phyloP scores from a whole-genome alignment of 495 filamentous ascomycete species.

The Rostrohypoxylon terebratum region DNA sequence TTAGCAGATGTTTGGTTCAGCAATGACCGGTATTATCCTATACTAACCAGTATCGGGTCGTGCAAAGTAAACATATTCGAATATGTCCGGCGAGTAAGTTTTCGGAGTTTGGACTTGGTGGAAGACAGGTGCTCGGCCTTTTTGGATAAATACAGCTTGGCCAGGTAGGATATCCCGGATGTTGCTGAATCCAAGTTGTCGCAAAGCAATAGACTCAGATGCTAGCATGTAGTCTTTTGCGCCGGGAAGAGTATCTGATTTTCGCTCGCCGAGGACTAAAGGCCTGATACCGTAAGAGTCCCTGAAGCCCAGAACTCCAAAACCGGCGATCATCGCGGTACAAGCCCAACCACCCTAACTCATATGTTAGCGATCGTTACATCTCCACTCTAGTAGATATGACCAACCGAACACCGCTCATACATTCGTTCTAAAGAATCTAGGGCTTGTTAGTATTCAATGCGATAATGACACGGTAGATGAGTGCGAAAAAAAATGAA shows the following conservation, averaged over 20 bases:
- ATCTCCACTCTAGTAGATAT: not conserved
- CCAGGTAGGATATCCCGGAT: constrained; percentile 89
- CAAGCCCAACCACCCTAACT: constrained; percentile 45
- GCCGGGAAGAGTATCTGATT: constrained; percentile 68
- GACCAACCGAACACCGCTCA: constrained; percentile 35
- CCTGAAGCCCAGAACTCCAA: constrained; percentile 88
- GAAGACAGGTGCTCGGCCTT: constrained; percentile 80
- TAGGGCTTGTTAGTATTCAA: constrained; percentile 15
- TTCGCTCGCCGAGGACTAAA: constrained; percentile 81
- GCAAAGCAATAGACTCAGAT: constrained; percentile 93
- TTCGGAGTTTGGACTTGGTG: constrained; percentile 78
- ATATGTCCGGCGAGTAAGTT: constrained; percentile 91
- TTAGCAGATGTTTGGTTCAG: not conserved
- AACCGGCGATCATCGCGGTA: constrained; percentile 93
- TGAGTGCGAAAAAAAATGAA: no score
- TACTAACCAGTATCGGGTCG: constrained; percentile 79
- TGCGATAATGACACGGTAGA: constrained; percentile 37
- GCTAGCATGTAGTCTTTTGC: constrained; percentile 96
- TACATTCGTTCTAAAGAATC: constrained; percentile 31
- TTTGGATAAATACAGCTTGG: constrained; percentile 92
- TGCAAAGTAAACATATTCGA: constrained; percentile 88
- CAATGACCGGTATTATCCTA: not conserved
- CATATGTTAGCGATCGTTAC: constrained; percentile 4
- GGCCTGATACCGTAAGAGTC: constrained; percentile 93
- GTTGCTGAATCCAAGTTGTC: constrained; percentile 85